These are phyloP conservation scores for Wolfiporia cocos DNA, from an alignment of 1,284 basidiomycete species.

Conservation along the genomic window DNA sequence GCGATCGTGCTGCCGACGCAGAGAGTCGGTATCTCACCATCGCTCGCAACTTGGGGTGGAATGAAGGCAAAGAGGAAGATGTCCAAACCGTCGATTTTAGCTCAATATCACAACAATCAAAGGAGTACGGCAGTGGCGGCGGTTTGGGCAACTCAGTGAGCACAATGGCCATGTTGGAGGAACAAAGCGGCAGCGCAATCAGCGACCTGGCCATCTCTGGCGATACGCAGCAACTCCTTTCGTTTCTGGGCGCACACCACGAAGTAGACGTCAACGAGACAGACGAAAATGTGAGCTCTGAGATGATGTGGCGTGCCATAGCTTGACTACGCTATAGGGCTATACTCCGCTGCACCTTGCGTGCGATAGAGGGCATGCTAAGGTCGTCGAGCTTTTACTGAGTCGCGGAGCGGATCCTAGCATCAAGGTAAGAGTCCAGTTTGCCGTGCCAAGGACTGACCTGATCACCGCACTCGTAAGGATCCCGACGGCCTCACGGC, in stretches of 20 bases:
- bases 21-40: conserved; percentile 66
- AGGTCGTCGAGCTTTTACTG: conserved; percentile 57
- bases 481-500: conserved; percentile 70
- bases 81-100: not conserved
- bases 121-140: conserved; percentile 25
- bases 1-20: conserved; percentile 34
- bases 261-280: conserved; percentile 35
- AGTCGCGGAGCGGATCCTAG: conserved; percentile 55
- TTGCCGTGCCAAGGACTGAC: not conserved
- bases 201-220: conserved; percentile 65
- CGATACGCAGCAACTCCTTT: conserved; percentile 39
- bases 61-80: conserved; percentile 25
- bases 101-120: too few species aligned
- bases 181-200: conserved; percentile 36
- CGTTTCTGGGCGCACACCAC: conserved; percentile 38
- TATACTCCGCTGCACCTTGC: conserved; percentile 85
- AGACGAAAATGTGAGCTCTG: conserved; percentile 60
- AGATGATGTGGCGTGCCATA: not conserved
- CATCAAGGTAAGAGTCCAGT: conserved; percentile 44
- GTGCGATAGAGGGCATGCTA: conserved; percentile 68
- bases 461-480: conserved; percentile 28
- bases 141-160: conserved; percentile 65
- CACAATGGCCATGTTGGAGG: conserved; percentile 38
- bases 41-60: conserved; percentile 68
- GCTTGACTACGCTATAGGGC: conserved; percentile 44